Evolutionary conservation across 495 filamentous ascomycete genomes (phyloP).

Genomic region (Aspergillus steynii): DNA sequence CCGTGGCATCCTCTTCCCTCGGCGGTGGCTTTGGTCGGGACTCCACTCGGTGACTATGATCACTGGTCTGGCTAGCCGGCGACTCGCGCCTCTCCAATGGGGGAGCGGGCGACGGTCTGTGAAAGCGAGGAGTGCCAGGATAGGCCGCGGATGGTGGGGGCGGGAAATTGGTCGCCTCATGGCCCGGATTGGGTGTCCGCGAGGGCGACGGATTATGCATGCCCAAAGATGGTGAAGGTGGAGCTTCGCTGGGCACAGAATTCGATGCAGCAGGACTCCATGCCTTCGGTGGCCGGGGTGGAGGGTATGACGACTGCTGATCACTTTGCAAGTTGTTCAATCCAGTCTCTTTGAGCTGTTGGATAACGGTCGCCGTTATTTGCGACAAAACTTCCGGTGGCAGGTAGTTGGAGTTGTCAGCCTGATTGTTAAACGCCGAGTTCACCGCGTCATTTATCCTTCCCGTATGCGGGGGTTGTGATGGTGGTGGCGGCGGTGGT

Average conservation of each 20-base stretch:
- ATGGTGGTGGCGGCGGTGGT: slow-evolving; percentile 3
- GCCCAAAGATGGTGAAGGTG: slow-evolving; percentile 27
- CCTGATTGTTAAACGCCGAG: slow-evolving; percentile 40
- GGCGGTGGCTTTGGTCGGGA: slow-evolving; percentile 45
- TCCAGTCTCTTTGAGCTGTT: slow-evolving; percentile 50
- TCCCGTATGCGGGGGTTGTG: slow-evolving; percentile 9
- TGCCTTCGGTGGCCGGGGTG: slow-evolving; percentile 32
- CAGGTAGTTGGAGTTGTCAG: slow-evolving; percentile 37
- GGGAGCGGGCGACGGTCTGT: slow-evolving; percentile 23
- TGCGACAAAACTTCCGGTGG: slow-evolving; percentile 53
- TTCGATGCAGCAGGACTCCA: slow-evolving; percentile 27
- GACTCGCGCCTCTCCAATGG: slow-evolving; percentile 28
- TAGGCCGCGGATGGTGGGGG: slow-evolving; percentile 40
- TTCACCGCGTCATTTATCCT: slow-evolving; percentile 52
- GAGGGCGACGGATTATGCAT: slow-evolving; percentile 24
- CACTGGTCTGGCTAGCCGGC: slow-evolving; percentile 39
- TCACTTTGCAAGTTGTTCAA: slow-evolving; percentile 34
- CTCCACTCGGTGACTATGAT: slow-evolving; percentile 25
- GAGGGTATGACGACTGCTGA: slow-evolving; percentile 31
- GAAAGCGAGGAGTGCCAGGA: slow-evolving; percentile 26
- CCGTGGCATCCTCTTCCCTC: slow-evolving; percentile 45
- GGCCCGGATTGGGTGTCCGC: slow-evolving; percentile 18
- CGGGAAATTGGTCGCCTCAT: slow-evolving; percentile 40
- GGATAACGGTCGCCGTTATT: slow-evolving; percentile 54
- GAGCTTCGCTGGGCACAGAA: slow-evolving; percentile 31